Base-by-base conservation (phyloP, 2,329 filamentous ascomycete genomes). In the Cladophialophora immunda region DNA sequence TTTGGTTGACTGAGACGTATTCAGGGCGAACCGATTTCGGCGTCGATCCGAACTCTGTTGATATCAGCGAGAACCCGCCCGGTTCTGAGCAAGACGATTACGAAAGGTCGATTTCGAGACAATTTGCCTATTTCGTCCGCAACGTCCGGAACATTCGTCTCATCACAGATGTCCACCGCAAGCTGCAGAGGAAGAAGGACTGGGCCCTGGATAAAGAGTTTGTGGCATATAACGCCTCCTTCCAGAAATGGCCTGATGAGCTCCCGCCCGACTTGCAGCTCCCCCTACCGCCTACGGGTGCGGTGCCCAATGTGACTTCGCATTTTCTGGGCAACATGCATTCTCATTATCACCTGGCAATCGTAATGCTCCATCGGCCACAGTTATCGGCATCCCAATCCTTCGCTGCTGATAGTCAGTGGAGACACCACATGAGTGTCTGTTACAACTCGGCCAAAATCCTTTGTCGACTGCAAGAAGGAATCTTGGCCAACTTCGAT, bases 241-340 rank as follows among this genome's bases (percentile, higher is more conserved):
- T 96, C 58, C 87, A 88, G 34, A 83, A 87, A 5, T 97, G 92
- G 91, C 80, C 92, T 67, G 84, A 86, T 56, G 91, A 92, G 64
- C 82, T 98, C 6, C 94, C 94, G 0, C 80, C 86, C 11, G 93
- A 97, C 76, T 82, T 98, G 68, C 86, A 90, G 68, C 84, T 98
- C 41, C 87, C 86, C 2, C 96, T 94, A 75, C 90, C 93, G 2
- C 78, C 86, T 0, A 92, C 96, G 75, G 92, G 90, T 57, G 91
- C 91, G 3, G 85, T 92, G 2, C 94, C 94, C 0, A 95, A 91
- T 90, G 83, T 97, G 19, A 87, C 92, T 2, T 94, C 92, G 7
- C 91, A 96, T 72, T 97, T 94, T 74, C 85, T 96, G 56, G 94
- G 92, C 38, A 97, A 97, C 75, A 84, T 97, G 78, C 92, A 97